A percentile compares a stretch with the other conserved stretches of the same genome.
Evolutionary conservation across 1,139 yeast species (phyloP).

Genomic region (Suhomyces taliae): DNA sequence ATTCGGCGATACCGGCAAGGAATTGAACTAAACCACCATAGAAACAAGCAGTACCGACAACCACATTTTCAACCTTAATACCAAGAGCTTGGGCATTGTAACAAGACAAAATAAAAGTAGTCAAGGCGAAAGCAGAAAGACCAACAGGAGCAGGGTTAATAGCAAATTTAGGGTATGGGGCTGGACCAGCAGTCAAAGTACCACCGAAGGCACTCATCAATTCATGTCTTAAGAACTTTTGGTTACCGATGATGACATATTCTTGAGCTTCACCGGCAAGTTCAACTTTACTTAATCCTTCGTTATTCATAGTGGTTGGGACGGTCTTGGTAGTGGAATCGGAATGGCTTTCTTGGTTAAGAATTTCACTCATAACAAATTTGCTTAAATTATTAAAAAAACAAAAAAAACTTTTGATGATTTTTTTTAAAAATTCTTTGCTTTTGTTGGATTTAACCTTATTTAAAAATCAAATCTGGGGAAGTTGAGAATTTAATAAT

Average conservation of each 20-base stretch:
- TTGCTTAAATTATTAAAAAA: not conserved
- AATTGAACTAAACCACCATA: constrained; percentile 67
- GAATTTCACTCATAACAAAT: not conserved
- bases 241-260: constrained; percentile 69
- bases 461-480: not conserved
- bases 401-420: not conserved
- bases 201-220: constrained; percentile 46
- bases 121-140: constrained; percentile 51
- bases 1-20: constrained; percentile 66
- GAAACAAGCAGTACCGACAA: constrained; percentile 52
- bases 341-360: constrained; percentile 4
- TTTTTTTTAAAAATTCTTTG: no score
- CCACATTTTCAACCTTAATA: constrained; percentile 45
- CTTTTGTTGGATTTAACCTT: no score
- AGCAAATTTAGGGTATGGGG: constrained; percentile 35
- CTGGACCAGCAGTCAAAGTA: constrained; percentile 38
- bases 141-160: constrained; percentile 66
- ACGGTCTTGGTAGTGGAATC: constrained; percentile 3
- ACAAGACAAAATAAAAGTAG: constrained; percentile 52
- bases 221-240: constrained; percentile 52
- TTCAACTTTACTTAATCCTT: not conserved
- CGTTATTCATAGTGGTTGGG: constrained; percentile 1
- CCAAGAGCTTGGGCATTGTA: constrained; percentile 54
- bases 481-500: not conserved
- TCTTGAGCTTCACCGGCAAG: constrained; percentile 42